Evolutionary conservation across 257 asterid species (phyloP), one percentile per base, ranked within the genome.

Genomic region (Anisodus tanguticus): DNA sequence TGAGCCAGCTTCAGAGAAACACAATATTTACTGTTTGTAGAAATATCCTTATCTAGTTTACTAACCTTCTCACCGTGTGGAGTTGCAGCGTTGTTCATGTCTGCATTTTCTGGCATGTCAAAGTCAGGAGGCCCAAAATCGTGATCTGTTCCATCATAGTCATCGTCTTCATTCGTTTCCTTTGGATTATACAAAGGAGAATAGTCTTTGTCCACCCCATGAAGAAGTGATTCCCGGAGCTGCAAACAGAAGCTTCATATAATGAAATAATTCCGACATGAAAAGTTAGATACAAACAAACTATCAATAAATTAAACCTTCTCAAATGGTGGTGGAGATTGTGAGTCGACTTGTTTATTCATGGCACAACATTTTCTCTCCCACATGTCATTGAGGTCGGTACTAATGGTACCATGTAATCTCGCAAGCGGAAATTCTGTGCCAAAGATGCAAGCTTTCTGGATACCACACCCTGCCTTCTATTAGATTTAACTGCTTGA

Each of bases 381-480:
- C 98, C 98, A 96, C 81, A 91, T 84, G 80, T 92, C 92, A 31
- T 84, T 67, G 62, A 94, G 90, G 66, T 92, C 97, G 4, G 86
- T n/a, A 84, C 92, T 88, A 79, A 92, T 87, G 22, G 92, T 94
- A 83, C 98, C 95, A 62, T 85, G 88, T 72, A 85, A 87, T 86
- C 89, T 93, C 26, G 99, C 98, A 83, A 89, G 94, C 47, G 98
- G 98, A 84, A 93, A 96, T 68, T 93, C 98, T 26, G 70, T 81
- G 87, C 45, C 47, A 94, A 78, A 51, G 91, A 80, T 83, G 71
- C 84, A 47, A 58, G 86, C 60, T 89, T 92, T 90, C 74, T 85
- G 72, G 88, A 88, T 81, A 90, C 88, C 80, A 81, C 68, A 35
- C 86, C 93, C 58, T 70, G 84, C 86, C 86, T 89, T 82, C 78